Base-by-base conservation (phyloP, 768 basidiomycete genomes). In the Suillus tomentosus region DNA sequence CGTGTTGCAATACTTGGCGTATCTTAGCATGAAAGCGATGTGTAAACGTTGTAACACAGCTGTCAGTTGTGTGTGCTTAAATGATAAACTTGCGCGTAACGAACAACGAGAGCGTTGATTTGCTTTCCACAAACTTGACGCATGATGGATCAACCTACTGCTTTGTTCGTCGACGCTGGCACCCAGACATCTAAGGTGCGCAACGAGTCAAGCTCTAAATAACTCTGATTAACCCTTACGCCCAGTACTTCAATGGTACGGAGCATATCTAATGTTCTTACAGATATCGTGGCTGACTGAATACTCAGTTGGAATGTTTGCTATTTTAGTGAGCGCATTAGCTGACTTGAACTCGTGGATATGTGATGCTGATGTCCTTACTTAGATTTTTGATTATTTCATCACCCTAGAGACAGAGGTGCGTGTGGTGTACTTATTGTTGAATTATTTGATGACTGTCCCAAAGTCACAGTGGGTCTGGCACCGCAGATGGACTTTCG, bases 341-440 rank as follows among this genome's bases (percentile, higher is more conserved):
- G 24, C 22, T 48, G 14, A 50, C 22, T 14, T 50, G 48, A 50
- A 14, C 13, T 24, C 13, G n/a, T 13, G 6, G 48, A 6, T 14
- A 22, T 48, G 22, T 24, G 13, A 50, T 50, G 14, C 22, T 50
- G 48, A 50, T 50, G 48, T 24, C 2, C 48, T 22, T 47, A 47
- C 47, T 24, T 50, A 50, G 48, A 50, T 50, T 24, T 50, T 24
- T 24, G 48, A 50, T 14, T 50, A 50, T 50, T 50, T 50, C 22
- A 50, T 50, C 14, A 50, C 48, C 48, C 14, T 27, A 3, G 48
- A 50, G 22, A 22, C 22, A 8, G 48, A 50, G 14, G 48, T 50
- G 48, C 3, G 48, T 24, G 48, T 14, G 24, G 6, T 50, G 22
- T 22, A 6, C 22, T 14, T 6, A 24, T 24, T 6, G 2, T 14